Evolutionary conservation across 2,329 filamentous ascomycete genomes (phyloP).

Genomic region (Trichoderma koningii): DNA sequence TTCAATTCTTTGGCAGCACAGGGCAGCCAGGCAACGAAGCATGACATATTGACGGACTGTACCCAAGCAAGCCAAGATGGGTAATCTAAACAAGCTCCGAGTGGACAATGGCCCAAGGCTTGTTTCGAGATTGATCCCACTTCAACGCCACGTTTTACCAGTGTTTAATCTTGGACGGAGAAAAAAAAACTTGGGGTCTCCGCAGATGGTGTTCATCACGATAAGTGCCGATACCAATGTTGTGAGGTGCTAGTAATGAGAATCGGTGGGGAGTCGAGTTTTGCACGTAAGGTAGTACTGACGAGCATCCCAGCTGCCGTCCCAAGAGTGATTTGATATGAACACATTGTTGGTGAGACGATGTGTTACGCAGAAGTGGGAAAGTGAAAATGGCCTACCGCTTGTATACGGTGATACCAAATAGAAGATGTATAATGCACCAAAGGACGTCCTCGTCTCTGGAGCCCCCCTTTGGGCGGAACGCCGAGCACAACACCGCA

Average conservation of each 20-base stretch:
- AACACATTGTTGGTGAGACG: slow-evolving; percentile 1
- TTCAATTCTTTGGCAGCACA: not conserved
- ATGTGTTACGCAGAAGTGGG: not conserved
- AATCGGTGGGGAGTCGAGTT: not conserved
- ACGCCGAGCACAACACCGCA: not conserved
- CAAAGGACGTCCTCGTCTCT: not conserved
- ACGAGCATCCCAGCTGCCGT: not conserved
- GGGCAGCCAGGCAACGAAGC: not conserved
- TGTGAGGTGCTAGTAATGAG: not conserved
- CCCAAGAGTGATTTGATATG: not conserved
- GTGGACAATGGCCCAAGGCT: not conserved
- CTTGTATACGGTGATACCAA: slow-evolving; percentile 1
- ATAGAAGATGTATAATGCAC: not conserved
- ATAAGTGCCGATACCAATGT: not conserved
- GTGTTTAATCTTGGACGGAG: not conserved
- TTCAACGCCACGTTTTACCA: not conserved
- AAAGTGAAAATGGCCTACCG: not conserved
- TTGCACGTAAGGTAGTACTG: not conserved
- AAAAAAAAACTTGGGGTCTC: not conserved
- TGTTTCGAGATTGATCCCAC: not conserved
- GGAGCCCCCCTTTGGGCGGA: not conserved
- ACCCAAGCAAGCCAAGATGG: too few species aligned
- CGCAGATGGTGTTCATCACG: slow-evolving; percentile 1
- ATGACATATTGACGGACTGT: not conserved
- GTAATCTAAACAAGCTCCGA: not conserved